Evolutionary conservation across 2,329 filamentous ascomycete genomes (phyloP), one percentile per base, ranked within the genome.

Genomic region (Fusarium miscanthi): DNA sequence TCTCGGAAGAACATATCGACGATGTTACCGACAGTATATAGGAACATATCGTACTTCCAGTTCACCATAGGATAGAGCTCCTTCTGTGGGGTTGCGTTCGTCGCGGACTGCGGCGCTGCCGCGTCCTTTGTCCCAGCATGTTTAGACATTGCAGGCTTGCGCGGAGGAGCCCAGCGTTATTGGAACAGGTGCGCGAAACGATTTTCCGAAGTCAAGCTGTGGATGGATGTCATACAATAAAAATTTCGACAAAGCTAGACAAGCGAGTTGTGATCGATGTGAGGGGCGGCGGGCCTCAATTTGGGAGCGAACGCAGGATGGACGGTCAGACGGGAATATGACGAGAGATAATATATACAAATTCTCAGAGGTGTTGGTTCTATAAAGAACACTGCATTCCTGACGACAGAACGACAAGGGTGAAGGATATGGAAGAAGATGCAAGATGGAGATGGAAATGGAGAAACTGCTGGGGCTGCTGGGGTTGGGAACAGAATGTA

Each of bases 1-100:
- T 99, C 96, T 76, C 96, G 92, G 86, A 99, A 99, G 89, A 99
- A 99, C 75, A 98, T 90, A 82, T 99, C 96, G 74, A 97, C 91
- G 58, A 98, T 87, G 72, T 98, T 89, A 45, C 92, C 93, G 80
- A 94, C 92, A 53, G 87, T 87, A 87, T 93, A 94, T 37, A 95
- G 86, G 78, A 94, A 92, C 66, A 91, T 86, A 83, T 95, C 93
- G 81, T 95, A 95, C 73, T 92, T 91, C 86, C 89, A 92, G 75
- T 89, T 87, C 77, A 89, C 90, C 90, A 93, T 92, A 58, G 90
- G 89, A 75, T 90, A 90, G 48, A 90, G 84, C 80, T 91, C 89
- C 79, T 89, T 89, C 67, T 78, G 66, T 59, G 74, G 74, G 59
- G 72, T 76, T 51, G 57, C 59, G 41, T 67, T 78, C 45, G 75